Percentiles rank a stretch among this genome's conserved stretches.
These are phyloP conservation scores for Lepidium campestre DNA, from an alignment of 441 rosid genomes.

Conservation along the genomic window DNA sequence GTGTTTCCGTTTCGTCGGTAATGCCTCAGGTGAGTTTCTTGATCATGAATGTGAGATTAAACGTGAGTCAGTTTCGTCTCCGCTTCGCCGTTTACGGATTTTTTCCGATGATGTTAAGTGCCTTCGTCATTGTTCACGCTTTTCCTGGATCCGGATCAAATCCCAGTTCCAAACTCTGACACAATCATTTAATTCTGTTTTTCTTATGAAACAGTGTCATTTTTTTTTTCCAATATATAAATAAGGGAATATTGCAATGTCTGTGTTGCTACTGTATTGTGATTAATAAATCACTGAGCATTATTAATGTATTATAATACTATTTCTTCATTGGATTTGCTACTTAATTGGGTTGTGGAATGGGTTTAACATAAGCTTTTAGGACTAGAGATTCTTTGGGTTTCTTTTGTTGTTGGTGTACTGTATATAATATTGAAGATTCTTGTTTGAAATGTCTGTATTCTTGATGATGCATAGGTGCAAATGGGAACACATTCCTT, in stretches of 20 bases:
- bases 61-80: conserved; percentile 1
- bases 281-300: neutral
- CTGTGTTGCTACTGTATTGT: conserved; percentile 2
- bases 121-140: neutral
- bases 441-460: neutral
- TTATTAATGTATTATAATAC: neutral
- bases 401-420: neutral
- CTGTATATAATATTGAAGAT: neutral
- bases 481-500: conserved; percentile 56
- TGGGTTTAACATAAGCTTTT: neutral
- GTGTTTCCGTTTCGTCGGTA: conserved; percentile 46
- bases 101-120: neutral
- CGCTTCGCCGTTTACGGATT: neutral
- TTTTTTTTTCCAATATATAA: conserved; percentile 1
- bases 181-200: conserved; percentile 5
- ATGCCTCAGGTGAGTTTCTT: conserved; percentile 54
- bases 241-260: neutral
- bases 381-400: neutral
- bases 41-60: neutral
- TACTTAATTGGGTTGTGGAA: neutral
- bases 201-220: conserved; percentile 20
- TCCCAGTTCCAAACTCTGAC: conserved; percentile 21
- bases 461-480: conserved; percentile 33
- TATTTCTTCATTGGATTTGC: neutral
- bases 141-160: conserved; percentile 23